Base-by-base conservation (phyloP, 768 basidiomycete species). In the Kwoniella dejecticola region DNA sequence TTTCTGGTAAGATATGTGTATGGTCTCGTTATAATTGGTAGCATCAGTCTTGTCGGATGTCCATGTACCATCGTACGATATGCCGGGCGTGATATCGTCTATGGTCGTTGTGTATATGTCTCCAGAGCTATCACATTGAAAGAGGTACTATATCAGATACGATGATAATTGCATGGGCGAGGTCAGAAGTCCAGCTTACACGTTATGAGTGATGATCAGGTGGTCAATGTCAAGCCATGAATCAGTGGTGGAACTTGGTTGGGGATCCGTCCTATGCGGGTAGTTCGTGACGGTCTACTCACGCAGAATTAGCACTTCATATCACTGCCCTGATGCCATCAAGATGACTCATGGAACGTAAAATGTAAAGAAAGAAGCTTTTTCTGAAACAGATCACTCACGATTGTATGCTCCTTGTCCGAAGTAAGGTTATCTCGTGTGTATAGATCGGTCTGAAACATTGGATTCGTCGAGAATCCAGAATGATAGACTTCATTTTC, bases 371-470 rank as follows among this genome's bases (percentile, higher is more conserved):
- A n/a, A n/a, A n/a, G n/a, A n/a, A n/a, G n/a, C n/a, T n/a, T n/a
- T n/a, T n/a, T n/a, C n/a, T n/a, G n/a, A n/a, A n/a, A n/a, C n/a
- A n/a, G 19, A n/a, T 13, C 7, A 48, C 56, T 45, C 17, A 70
- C 66, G 4, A 71, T 48, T 6, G 44, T 61, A 48, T 71, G 69
- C 36, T 64, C 60, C 33, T 50, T 42, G 41, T 52, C 57, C 0
- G 29, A 31, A 7, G 30, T 12, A 1, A 71, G 47, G 31, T 52
- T 60, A 7, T 29, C 21, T 10, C 46, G 40, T 3, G 40, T 12
- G 48, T 60, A 65, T 19, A 71, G 24, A 3, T 66, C 38, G 19
- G 48, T 44, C 62, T 63, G 50, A 36, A 65, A 31, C 29, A 29
- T 15, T 12, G 48, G 48, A 30, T 46, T 17, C 21, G 27, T 26